These are phyloP conservation scores for Proliferodiscus dingleyae DNA, from an alignment of 2,329 filamentous ascomycete genomes.

Conservation along the genomic window DNA sequence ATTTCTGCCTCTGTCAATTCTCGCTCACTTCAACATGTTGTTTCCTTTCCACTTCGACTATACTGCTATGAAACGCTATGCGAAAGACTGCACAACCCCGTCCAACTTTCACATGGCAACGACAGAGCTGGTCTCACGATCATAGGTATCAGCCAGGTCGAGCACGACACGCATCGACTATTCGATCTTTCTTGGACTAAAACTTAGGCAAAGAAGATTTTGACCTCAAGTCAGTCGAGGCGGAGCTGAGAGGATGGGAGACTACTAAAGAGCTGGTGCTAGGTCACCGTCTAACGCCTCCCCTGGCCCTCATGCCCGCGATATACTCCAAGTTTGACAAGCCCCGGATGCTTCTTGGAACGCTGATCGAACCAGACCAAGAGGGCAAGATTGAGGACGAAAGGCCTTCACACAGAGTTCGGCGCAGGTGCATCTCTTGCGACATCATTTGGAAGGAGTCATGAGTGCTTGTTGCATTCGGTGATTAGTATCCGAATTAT, in stretches of 20 bases:
- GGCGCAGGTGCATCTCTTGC: too few species aligned
- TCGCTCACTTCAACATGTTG: too few species aligned
- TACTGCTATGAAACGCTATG: slow-evolving; percentile 53
- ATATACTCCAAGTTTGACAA: slow-evolving; percentile 1
- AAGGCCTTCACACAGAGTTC: too few species aligned
- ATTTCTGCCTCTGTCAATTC: not conserved
- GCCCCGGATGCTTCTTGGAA: too few species aligned
- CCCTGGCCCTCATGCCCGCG: not conserved
- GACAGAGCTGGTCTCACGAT: too few species aligned
- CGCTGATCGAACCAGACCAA: too few species aligned
- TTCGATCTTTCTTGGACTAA: slow-evolving; percentile 59
- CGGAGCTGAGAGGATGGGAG: slow-evolving; percentile 10
- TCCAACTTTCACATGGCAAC: too few species aligned
- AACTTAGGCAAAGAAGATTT: slow-evolving; percentile 61
- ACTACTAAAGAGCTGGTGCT: slow-evolving; percentile 18
- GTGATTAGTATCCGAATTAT: too few species aligned
- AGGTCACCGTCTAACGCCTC: slow-evolving; percentile 11
- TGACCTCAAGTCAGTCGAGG: slow-evolving; percentile 38
- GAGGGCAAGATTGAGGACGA: too few species aligned
- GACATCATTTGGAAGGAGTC: too few species aligned
- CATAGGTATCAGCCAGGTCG: slow-evolving; percentile 40
- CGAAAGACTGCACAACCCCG: too few species aligned
- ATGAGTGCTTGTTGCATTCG: too few species aligned
- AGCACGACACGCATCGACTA: slow-evolving; percentile 66
- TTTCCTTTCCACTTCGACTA: slow-evolving; percentile 58